Percentiles rank a stretch among this genome's conserved stretches.
Conservation (phyloP, 495 filamentous ascomycete genomes). For the Penicillium malachiteum region DNA sequence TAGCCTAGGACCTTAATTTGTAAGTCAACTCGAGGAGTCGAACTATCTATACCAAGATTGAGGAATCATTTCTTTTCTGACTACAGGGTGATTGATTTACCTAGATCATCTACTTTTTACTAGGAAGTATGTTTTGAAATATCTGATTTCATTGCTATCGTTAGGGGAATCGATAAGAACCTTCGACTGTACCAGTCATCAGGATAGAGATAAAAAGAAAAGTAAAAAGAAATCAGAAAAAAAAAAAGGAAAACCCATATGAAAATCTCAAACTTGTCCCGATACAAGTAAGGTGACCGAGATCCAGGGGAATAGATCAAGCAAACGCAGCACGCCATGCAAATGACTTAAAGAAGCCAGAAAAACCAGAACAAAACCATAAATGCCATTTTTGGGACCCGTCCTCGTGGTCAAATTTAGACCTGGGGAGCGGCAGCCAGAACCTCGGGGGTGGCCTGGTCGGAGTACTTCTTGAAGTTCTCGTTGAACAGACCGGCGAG, state of each 20-base stretch:
- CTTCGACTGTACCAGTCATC: constrained; percentile 20
- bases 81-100: too few species aligned
- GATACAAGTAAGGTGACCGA: constrained; percentile 22
- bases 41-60: too few species aligned
- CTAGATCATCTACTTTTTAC: background rate
- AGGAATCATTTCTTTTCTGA: too few species aligned
- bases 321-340: constrained; percentile 33
- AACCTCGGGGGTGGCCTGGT: constrained; percentile 79
- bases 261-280: constrained; percentile 26
- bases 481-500: constrained; percentile 84
- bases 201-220: constrained; percentile 10
- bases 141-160: constrained; percentile 25
- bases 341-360: constrained; percentile 21
- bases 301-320: constrained; percentile 23
- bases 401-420: constrained; percentile 1
- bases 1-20: too few species aligned
- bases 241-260: constrained; percentile 18
- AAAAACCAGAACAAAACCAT: constrained; percentile 19
- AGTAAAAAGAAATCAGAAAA: constrained; percentile 12
- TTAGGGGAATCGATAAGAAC: constrained; percentile 14
- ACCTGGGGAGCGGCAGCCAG: constrained; percentile 40
- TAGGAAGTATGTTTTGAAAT: constrained; percentile 1
- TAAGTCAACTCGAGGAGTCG: too few species aligned
- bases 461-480: constrained; percentile 95
- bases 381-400: constrained; percentile 29